Base-by-base conservation (phyloP, 2,329 filamentous ascomycete species). In the Alternaria solani region DNA sequence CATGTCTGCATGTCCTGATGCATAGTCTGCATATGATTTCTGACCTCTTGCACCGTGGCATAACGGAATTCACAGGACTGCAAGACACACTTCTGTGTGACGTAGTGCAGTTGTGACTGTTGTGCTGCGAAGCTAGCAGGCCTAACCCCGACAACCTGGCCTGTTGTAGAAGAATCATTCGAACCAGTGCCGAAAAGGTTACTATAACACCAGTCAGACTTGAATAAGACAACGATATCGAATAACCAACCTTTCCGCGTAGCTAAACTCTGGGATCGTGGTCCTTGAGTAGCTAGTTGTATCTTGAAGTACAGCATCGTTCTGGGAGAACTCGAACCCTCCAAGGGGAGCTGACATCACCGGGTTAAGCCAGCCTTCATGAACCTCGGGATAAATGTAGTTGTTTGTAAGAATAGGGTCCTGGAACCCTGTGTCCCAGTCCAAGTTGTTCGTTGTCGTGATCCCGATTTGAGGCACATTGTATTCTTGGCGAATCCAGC, bases 61-160 rank as follows among this genome's bases (percentile, higher is more conserved):
- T 12, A 34, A 3, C 11, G 16, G 3, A 9, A 23, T 12, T 7
- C 4, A 26, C 49, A 42, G 3, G 6, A 25, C 1, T 8, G 0
- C 5, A 43, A 9, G 2, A 5, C 8, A 25, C 41, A 43, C 25
- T 38, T n/a, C 6, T 14, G 34, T 14, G 14, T 16, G 6, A 1
- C 12, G 14, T 36, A 16, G 2, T n/a, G n/a, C 7, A 3, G 36
- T 4, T 18, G 36, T 9, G 7, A 38, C 18, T 41, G 18, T 3
- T n/a, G 41, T 26, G 20, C 11, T 14, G 20, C 23, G 6, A n/a
- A 9, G 7, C 23, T 5, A 9, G 23, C 14, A 44, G 42, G 7
- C 7, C 2, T 5, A 1, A 11, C 7, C 16, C 5, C 8, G 20
- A 4, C 25, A 0, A 3, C 7, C 14, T 9, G 20, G 14, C 1